Conservation (phyloP, 306 rosid genomes). For the Cyclanthera cordifolia region DNA sequence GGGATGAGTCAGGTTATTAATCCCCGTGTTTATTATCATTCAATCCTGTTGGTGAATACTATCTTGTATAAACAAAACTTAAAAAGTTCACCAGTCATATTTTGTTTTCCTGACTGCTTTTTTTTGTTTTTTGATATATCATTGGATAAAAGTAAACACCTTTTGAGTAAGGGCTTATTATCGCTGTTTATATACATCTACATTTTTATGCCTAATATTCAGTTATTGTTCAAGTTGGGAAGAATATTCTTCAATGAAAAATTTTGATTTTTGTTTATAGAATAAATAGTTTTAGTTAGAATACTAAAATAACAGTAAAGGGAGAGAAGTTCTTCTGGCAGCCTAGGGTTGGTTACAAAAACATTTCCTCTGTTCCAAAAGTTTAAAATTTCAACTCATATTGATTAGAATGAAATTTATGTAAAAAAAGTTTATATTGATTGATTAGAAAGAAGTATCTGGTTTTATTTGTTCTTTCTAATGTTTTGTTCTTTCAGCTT, state of each 20-base stretch:
- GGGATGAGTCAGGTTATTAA: constrained; percentile 82
- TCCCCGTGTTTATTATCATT: background rate
- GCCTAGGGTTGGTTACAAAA: background rate
- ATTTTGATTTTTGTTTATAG: background rate
- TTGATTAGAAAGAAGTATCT: no score
- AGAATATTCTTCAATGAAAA: background rate
- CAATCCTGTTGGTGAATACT: background rate
- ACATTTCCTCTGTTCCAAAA: background rate
- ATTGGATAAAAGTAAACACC: background rate
- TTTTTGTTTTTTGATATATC: background rate
- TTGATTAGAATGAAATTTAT: background rate
- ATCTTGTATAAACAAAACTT: background rate
- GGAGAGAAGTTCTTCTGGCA: background rate
- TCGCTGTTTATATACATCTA: background rate
- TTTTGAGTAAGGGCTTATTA: background rate
- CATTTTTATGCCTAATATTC: background rate
- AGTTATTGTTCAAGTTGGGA: background rate
- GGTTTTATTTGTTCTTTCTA: no score
- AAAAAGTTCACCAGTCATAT: background rate
- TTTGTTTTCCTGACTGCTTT: background rate
- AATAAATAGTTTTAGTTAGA: background rate
- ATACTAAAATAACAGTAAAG: background rate
- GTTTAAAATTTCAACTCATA: background rate
- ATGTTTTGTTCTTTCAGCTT: no score
- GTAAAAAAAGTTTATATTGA: no score